Percentiles rank a stretch among this genome's conserved stretches.
phyloP scores from a whole-genome alignment of 169 alveolate species.

The Plasmodium gaboni region DNA sequence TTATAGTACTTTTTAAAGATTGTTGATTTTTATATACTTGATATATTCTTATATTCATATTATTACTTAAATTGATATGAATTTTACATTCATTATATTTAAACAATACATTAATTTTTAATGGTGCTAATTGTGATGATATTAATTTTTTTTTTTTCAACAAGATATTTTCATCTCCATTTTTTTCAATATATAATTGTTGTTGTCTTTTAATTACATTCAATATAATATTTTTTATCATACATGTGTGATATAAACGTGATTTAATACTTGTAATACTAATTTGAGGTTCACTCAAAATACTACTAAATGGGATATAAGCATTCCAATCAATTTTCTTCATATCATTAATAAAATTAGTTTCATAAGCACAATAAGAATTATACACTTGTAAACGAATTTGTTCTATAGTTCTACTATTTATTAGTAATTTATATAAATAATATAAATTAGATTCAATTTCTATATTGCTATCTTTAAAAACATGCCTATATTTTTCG shows the following conservation, averaged over 20 bases:
- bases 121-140: constrained; percentile 35
- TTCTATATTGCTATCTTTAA: constrained; percentile 52
- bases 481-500: constrained; percentile 28
- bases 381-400: constrained; percentile 40
- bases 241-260: constrained; percentile 63
- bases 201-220: constrained; percentile 69
- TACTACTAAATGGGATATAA: constrained; percentile 67
- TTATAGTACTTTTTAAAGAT: constrained; percentile 61
- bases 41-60: constrained; percentile 42
- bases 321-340: constrained; percentile 54
- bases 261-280: constrained; percentile 44
- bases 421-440: constrained; percentile 43
- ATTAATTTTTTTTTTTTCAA: constrained; percentile 53
- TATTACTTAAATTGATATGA: constrained; percentile 58
- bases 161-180: constrained; percentile 71
- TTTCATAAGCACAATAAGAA: constrained; percentile 71
- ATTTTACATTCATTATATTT: constrained; percentile 62
- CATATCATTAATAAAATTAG: constrained; percentile 51
- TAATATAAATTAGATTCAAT: constrained; percentile 56
- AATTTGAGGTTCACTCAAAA: constrained; percentile 40
- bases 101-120: constrained; percentile 60
- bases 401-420: constrained; percentile 70
- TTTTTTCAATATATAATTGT: constrained; percentile 72
- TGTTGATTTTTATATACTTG: constrained; percentile 34
- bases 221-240: constrained; percentile 66